Evolutionary conservation across 371 early-diverging fungal species (phyloP), one percentile per base, ranked within the genome.

Genomic region (Capniomyces stellatus): DNA sequence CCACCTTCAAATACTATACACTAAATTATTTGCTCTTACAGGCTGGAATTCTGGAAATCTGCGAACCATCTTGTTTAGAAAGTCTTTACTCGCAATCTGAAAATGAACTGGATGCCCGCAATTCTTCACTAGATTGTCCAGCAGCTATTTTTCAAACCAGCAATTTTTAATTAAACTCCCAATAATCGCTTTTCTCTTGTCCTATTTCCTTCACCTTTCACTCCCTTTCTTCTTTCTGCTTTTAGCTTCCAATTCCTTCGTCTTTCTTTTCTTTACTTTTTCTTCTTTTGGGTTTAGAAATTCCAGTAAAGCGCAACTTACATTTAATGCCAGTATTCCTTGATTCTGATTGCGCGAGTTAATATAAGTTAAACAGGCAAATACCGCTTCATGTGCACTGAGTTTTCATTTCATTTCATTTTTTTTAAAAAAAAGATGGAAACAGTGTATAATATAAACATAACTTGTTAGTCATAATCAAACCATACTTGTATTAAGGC

Each of bases 81-180:
- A 95, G 55, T 94, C 97, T 59, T 91, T 90, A 29, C 85, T 80
- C 21, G 83, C 82, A 42, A 96, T 78, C 59, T 92, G 90, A 55
- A 89, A 72, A 57, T 96, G 95, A 58, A 96, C 91, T 0, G 97
- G 80, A 64, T 90, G 88, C 0, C 94, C 95, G 66, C 95, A 93
- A 64, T 95, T 94, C 68, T 93, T 92, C 53, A 92, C 87, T 58
- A 91, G 87, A 55, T 81, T 80, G 64, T 95, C 95, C 25, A 96
- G 74, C 2, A 93, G 75, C 85, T 53, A 49, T 22, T 43, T 43
- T 85, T 29, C 29, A 57, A 41, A 29, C 29, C 12, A 47, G 40
- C 15, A 22, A 19, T 43, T 3, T 35, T 22, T 23, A 8, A 22
- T 47, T 46, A 21, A 29, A 40, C 12, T 27, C 22, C 8, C 8